These are phyloP conservation scores for Fusarium sp. DNA, from an alignment of 2,329 filamentous ascomycete genomes.

Conservation along the genomic window DNA sequence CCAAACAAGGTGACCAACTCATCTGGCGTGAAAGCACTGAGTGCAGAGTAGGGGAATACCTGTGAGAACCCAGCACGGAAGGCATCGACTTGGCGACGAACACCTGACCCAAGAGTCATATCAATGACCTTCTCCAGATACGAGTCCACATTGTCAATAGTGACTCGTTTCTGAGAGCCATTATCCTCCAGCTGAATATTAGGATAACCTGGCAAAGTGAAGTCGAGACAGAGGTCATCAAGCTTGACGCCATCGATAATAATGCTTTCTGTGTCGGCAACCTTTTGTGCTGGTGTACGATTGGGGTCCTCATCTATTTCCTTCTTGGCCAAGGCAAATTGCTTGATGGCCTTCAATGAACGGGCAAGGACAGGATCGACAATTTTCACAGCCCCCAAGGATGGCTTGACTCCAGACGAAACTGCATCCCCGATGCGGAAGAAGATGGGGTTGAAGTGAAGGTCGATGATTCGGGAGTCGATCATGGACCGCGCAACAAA, in stretches of 20 bases:
- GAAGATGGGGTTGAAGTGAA: constrained; percentile 97
- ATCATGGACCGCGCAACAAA: constrained; percentile 99
- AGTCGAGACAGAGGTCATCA: constrained; percentile 91
- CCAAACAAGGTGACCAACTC: constrained; percentile 97
- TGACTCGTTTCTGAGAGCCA: constrained; percentile 80
- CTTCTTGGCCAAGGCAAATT: constrained; percentile 85
- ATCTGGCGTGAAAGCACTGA: constrained; percentile 93
- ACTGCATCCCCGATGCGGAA: constrained; percentile 87
- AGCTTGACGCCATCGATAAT: constrained; percentile 79
- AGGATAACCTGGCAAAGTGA: constrained; percentile 92
- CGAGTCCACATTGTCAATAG: constrained; percentile 87
- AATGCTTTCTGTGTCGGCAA: constrained; percentile 74
- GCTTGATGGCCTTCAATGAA: constrained; percentile 87
- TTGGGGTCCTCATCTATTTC: constrained; percentile 77
- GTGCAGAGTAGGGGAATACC: constrained; percentile 93
- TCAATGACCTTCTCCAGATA: constrained; percentile 94
- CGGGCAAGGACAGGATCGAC: constrained; percentile 88
- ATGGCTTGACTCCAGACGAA: constrained; percentile 75
- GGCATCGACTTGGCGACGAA: constrained; percentile 88
- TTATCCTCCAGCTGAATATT: constrained; percentile 82
- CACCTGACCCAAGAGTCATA: constrained; percentile 88
- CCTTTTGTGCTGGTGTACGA: constrained; percentile 76
- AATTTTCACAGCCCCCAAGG: constrained; percentile 86
- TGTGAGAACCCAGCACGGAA: constrained; percentile 93
- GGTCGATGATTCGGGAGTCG: constrained; percentile 95